Percentiles rank a stretch among this genome's conserved stretches.
Evolutionary conservation across 2,329 filamentous ascomycete genomes (phyloP).

Genomic region (Chaetomiaceae sp.): DNA sequence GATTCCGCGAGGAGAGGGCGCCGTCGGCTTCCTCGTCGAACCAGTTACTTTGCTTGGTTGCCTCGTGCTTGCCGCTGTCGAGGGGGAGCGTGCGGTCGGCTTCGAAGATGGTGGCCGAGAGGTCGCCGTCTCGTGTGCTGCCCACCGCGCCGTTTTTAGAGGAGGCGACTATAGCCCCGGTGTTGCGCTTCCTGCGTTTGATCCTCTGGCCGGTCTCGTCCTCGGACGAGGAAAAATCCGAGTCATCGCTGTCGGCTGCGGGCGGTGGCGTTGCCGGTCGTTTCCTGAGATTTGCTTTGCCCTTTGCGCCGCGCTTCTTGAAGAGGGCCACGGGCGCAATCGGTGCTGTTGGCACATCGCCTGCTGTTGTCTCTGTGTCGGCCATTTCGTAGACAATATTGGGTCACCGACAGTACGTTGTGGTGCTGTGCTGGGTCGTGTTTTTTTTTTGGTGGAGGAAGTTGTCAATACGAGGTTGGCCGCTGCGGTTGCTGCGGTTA

Average conservation of each 20-base stretch:
- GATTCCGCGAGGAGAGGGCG: slow-evolving; percentile 41
- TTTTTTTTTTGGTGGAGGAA: too few species aligned
- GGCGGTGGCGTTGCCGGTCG: slow-evolving; percentile 72
- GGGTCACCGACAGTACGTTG: too few species aligned
- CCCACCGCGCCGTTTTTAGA: slow-evolving; percentile 41
- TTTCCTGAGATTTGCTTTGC: slow-evolving; percentile 73
- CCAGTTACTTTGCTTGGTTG: slow-evolving; percentile 86
- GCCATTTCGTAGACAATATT: slow-evolving; percentile 13
- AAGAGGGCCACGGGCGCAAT: slow-evolving; percentile 60
- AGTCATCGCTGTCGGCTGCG: slow-evolving; percentile 47
- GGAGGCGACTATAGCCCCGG: slow-evolving; percentile 56
- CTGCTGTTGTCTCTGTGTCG: slow-evolving; percentile 10
- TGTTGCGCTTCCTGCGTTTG: slow-evolving; percentile 69
- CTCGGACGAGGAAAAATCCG: slow-evolving; percentile 66
- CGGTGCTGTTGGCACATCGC: slow-evolving; percentile 5
- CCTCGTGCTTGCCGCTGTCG: slow-evolving; percentile 61
- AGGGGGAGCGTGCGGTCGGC: slow-evolving; percentile 58
- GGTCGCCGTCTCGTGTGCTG: slow-evolving; percentile 31
- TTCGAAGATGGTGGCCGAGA: slow-evolving; percentile 48
- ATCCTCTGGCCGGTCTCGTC: slow-evolving; percentile 69
- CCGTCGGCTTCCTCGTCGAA: slow-evolving; percentile 64
- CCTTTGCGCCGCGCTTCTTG: slow-evolving; percentile 77
- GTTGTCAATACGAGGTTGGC: too few species aligned
- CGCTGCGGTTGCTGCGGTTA: too few species aligned
- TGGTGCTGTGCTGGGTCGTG: background rate